A percentile compares a stretch with the other conserved stretches of the same genome.
These are phyloP conservation scores for Clathrospora elynae DNA, from an alignment of 2,329 filamentous ascomycete genomes.

Conservation along the genomic window DNA sequence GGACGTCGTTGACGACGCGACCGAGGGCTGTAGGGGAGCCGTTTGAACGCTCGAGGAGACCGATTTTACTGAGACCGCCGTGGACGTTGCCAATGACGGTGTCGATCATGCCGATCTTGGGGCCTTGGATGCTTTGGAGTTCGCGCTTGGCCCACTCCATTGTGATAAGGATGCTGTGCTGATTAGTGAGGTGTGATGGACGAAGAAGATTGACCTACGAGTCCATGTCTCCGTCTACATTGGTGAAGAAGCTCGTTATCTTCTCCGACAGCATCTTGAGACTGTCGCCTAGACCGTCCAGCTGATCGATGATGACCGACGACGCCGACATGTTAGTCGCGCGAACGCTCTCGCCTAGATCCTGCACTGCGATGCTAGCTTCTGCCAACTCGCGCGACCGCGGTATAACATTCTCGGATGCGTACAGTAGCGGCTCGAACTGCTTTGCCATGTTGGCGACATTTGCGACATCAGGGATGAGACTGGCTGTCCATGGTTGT, in stretches of 20 bases:
- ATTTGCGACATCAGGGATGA: slow-evolving; percentile 85
- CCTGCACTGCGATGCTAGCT: slow-evolving; percentile 92
- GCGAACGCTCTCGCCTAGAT: slow-evolving; percentile 87
- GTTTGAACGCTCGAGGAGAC: slow-evolving; percentile 41
- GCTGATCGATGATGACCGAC: slow-evolving; percentile 79
- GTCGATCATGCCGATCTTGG: slow-evolving; percentile 62
- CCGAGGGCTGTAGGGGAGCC: slow-evolving; percentile 70
- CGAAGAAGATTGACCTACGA: slow-evolving; percentile 56
- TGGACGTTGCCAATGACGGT: slow-evolving; percentile 86
- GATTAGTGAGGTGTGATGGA: slow-evolving; percentile 18
- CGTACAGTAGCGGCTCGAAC: slow-evolving; percentile 93
- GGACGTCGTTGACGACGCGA: slow-evolving; percentile 69
- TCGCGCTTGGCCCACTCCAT: slow-evolving; percentile 97
- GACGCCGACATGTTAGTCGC: slow-evolving; percentile 90
- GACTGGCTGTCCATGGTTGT: slow-evolving; percentile 67
- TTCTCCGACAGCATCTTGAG: slow-evolving; percentile 84
- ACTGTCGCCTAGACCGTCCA: slow-evolving; percentile 84
- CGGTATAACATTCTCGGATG: slow-evolving; percentile 84
- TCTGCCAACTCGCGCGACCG: slow-evolving; percentile 89
- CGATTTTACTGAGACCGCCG: slow-evolving; percentile 70
- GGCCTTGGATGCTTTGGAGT: slow-evolving; percentile 59
- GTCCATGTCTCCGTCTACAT: slow-evolving; percentile 91
- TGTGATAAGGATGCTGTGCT: slow-evolving; percentile 76
- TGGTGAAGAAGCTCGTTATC: slow-evolving; percentile 88
- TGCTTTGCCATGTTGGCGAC: slow-evolving; percentile 86